A percentile compares a stretch with the other conserved stretches of the same genome.
phyloP scores from a whole-genome alignment of 2,329 filamentous ascomycete species.

The Sporothrix pseudoabietina region DNA sequence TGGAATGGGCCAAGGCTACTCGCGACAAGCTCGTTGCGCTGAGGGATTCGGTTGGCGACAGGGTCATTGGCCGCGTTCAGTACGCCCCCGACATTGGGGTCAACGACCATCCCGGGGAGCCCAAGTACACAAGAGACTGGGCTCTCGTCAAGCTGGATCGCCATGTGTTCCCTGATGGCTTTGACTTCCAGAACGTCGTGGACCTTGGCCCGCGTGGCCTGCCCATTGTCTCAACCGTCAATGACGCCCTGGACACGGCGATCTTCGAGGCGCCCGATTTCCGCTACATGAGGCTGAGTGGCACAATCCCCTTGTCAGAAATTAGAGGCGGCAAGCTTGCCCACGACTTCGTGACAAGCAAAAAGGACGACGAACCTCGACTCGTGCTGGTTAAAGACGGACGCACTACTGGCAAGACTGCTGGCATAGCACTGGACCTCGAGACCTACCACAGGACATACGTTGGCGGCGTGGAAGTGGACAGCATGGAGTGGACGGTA shows the following conservation, averaged over 20 bases:
- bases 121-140: background rate
- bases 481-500: constrained; percentile 5
- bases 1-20: background rate
- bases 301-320: background rate
- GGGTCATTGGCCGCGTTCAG: background rate
- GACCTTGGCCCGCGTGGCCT: background rate
- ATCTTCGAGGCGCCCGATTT: background rate
- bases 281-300: background rate
- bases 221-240: background rate
- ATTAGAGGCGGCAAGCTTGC: background rate
- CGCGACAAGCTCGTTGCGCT: constrained; percentile 5
- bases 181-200: constrained; percentile 1
- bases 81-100: background rate
- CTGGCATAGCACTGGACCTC: background rate
- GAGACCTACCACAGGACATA: constrained; percentile 1
- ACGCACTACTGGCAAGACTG: background rate
- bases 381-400: background rate
- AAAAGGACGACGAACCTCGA: background rate
- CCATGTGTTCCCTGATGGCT: background rate
- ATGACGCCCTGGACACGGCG: background rate
- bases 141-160: constrained; percentile 2
- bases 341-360: background rate
- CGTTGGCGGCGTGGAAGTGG: background rate
- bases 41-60: background rate
- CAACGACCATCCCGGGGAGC: background rate